Evolutionary conservation across 306 rosid genomes (phyloP).

Genomic region (Abrus precatorius): DNA sequence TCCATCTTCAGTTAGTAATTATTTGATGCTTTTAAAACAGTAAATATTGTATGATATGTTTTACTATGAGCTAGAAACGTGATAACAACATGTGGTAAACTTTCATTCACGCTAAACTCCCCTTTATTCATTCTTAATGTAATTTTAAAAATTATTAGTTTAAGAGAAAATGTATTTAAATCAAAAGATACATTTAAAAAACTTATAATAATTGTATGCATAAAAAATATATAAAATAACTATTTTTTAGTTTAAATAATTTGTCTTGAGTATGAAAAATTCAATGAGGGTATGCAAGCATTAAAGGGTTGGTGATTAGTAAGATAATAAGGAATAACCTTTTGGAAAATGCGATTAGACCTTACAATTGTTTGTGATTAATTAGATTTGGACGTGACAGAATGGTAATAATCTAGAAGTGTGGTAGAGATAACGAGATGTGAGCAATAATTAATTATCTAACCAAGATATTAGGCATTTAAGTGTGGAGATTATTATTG

Average conservation of each 20-base stretch:
- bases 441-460: slow-evolving; percentile 38
- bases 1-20: neutral
- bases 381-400: slow-evolving; percentile 33
- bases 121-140: too few relatives aligned
- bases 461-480: slow-evolving; percentile 17
- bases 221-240: too few relatives aligned
- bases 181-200: too few relatives aligned
- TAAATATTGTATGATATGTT: too few relatives aligned
- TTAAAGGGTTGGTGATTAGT: neutral
- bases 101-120: neutral
- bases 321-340: neutral
- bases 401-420: slow-evolving; percentile 15
- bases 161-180: too few relatives aligned
- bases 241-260: neutral
- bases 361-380: slow-evolving; percentile 12
- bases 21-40: neutral
- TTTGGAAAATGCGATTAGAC: neutral
- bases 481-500: slow-evolving; percentile 4
- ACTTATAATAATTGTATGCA: too few relatives aligned
- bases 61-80: neutral
- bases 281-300: neutral
- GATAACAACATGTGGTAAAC: neutral
- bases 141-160: too few relatives aligned
- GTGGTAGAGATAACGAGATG: slow-evolving; percentile 38
- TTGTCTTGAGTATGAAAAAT: neutral